phyloP scores from a whole-genome alignment of 495 filamentous ascomycete species.

The Articulospora tetracladia region DNA sequence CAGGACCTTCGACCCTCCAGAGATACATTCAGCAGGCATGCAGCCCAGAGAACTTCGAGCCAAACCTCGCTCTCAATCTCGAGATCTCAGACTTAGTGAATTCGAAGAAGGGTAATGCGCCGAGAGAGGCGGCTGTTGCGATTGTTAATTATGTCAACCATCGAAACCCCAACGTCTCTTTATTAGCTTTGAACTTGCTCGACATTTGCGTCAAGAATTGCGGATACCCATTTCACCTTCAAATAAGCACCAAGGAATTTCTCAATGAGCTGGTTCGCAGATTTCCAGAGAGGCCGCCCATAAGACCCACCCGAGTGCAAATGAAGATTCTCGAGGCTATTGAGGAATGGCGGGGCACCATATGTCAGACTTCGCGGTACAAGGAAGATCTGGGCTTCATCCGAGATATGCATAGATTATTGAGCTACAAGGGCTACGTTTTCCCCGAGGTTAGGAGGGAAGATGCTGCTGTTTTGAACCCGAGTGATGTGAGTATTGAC shows the following conservation, averaged over 20 bases:
- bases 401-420: constrained; percentile 92
- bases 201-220: constrained; percentile 99
- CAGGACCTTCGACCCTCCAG: constrained; percentile 79
- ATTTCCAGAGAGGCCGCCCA: constrained; percentile 89
- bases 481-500: constrained; percentile 80
- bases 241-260: constrained; percentile 98
- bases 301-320: constrained; percentile 83
- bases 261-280: constrained; percentile 96
- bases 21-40: constrained; percentile 95
- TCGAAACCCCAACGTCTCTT: constrained; percentile 89
- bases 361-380: constrained; percentile 95
- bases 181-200: constrained; percentile 87
- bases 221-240: constrained; percentile 97
- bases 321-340: constrained; percentile 91
- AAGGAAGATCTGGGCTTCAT: constrained; percentile 97
- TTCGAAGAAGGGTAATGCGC: constrained; percentile 94
- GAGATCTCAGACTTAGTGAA: constrained; percentile 97
- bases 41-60: constrained; percentile 94
- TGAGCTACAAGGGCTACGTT: constrained; percentile 94
- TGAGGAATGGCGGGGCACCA: constrained; percentile 97
- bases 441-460: constrained; percentile 90
- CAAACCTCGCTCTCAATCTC: constrained; percentile 91
- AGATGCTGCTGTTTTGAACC: constrained; percentile 95
- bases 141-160: constrained; percentile 95
- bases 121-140: constrained; percentile 89